Conservation (phyloP, 345 rosid species). For the Bretschneidera sinensis region DNA sequence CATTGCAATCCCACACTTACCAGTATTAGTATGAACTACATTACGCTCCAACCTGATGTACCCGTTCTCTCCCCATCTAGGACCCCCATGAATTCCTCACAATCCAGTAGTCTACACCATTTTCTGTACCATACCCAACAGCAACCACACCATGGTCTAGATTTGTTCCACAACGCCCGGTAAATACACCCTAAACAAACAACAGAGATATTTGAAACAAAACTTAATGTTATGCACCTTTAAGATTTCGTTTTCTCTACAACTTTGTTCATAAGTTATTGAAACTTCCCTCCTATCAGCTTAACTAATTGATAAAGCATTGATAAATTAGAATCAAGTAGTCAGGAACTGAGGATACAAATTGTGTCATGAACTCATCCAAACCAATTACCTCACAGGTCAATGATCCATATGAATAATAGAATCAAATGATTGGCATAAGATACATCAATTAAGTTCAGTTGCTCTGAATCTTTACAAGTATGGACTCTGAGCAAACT, state of each 20-base stretch:
- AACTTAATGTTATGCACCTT: neutral
- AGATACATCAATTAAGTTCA: no score
- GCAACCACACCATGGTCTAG: slow-evolving; percentile 63
- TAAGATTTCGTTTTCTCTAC: neutral
- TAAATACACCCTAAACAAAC: slow-evolving; percentile 48
- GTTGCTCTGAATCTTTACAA: no score
- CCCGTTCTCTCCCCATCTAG: slow-evolving; percentile 76
- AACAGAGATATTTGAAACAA: neutral
- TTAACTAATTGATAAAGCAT: no score
- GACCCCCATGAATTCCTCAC: slow-evolving; percentile 83
- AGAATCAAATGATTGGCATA: no score
- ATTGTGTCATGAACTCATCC: no score
- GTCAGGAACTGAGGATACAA: neutral
- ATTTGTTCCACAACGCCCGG: slow-evolving; percentile 45
- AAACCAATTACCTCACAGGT: no score
- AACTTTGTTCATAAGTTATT: no score
- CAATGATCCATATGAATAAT: no score
- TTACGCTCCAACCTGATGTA: slow-evolving; percentile 73
- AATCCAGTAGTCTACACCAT: slow-evolving; percentile 52
- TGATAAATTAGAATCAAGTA: slow-evolving; percentile 3
- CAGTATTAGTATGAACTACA: slow-evolving; percentile 22
- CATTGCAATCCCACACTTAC: slow-evolving; percentile 80
- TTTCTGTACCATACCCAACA: slow-evolving; percentile 56
- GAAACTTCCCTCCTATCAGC: no score
- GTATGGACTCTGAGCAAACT: no score